Evolutionary conservation across 371 early-diverging fungal genomes (phyloP).

Genomic region (Synchytrium microbalum): DNA sequence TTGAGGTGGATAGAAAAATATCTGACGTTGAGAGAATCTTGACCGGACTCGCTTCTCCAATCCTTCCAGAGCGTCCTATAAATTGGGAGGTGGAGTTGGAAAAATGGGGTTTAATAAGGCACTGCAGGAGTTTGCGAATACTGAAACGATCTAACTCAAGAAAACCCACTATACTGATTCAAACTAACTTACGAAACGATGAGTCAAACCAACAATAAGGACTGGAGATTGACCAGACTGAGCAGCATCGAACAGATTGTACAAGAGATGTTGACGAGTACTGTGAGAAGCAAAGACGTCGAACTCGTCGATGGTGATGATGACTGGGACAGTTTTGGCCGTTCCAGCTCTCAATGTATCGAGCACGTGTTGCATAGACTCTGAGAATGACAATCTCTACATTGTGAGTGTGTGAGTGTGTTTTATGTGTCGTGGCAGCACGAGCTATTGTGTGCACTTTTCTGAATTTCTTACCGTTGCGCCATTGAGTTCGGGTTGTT

Average conservation of each 20-base stretch:
- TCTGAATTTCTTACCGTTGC: conserved; percentile 2
- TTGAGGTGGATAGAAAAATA: conserved; percentile 56
- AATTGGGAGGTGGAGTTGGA: background rate
- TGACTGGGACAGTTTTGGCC: conserved; percentile 51
- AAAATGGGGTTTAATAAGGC: too few relatives aligned
- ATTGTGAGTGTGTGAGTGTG: too few relatives aligned
- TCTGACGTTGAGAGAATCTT: conserved; percentile 82
- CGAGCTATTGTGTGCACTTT: background rate
- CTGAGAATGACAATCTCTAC: conserved; percentile 1
- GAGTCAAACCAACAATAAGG: conserved; percentile 77
- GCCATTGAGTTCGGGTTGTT: conserved; percentile 12
- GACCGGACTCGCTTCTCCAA: conserved; percentile 93
- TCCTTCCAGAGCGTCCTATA: conserved; percentile 68
- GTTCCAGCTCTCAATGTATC: conserved; percentile 40
- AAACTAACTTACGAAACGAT: conserved; percentile 53
- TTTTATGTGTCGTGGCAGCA: background rate
- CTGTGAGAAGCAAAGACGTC: conserved; percentile 82
- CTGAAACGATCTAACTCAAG: too few relatives aligned
- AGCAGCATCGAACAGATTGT: conserved; percentile 85
- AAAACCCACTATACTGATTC: background rate
- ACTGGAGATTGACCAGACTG: conserved; percentile 78
- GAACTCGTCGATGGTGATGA: conserved; percentile 86
- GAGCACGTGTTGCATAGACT: conserved; percentile 58
- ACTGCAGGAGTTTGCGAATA: too few relatives aligned
- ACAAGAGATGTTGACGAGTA: conserved; percentile 81